Base-by-base conservation (phyloP, 768 basidiomycete species). In the Infundibulicybe gibba region DNA sequence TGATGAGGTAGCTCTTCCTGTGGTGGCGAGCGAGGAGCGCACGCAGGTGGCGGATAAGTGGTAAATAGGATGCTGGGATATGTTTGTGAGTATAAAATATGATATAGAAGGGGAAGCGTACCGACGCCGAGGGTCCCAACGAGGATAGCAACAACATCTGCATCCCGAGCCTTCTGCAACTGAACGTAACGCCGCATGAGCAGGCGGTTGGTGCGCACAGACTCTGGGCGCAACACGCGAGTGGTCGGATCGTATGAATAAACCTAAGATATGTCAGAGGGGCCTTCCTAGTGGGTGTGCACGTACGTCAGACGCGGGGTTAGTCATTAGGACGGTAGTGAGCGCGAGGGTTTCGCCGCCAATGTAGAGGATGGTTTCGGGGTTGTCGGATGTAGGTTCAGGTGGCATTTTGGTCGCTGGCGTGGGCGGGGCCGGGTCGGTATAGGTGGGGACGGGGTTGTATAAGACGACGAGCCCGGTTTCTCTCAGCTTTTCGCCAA, bases 1-100 rank as follows among this genome's bases (percentile, higher is more conserved):
- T 89, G 54, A 99, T 81, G 2, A 95, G 97, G 66, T 98, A 99
- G 51, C 81, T 82, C 63, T 98, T 98, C 69, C 94, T 95, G 49
- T 77, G 80, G 1, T 81, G 74, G 33, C 71, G 73, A 1, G 74
- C 62, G 42, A 98, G 76, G 8, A 87, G 68, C 13, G 68, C 60
- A 5, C 95, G 86, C n/a, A 98, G 74, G 54, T 90, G 83, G 0
- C 77, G 73, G 49, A 99, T 87, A 3, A 97, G 74, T 1, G 91
- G 85, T 1, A 94, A 79, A 53, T 97, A 97, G 0, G 85, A 86
- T 0, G 87, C 88, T 92, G 53, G 12, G 21, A 37, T 14, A 13
- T n/a, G 41, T n/a, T 3, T 25, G 17, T 16, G 17, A 33, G 10
- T 6, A 42, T 14, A 30, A 41, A 12, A 20, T 30, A 8, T 25